These are phyloP conservation scores for Talaromyces ruber DNA, from an alignment of 495 filamentous ascomycete genomes.

Conservation along the genomic window DNA sequence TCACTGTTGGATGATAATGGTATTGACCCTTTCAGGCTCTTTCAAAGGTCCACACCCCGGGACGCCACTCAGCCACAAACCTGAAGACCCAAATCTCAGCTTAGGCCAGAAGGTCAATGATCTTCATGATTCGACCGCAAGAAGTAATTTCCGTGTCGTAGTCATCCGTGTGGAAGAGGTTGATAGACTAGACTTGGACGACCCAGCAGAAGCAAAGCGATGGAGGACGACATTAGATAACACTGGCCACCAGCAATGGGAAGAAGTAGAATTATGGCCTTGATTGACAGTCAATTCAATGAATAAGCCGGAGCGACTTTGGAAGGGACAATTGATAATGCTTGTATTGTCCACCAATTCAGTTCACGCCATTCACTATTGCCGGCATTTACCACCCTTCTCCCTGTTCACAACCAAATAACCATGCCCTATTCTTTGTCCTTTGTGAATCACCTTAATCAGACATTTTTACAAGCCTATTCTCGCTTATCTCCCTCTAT, in stretches of 20 bases:
- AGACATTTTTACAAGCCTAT: not conserved
- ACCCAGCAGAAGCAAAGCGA: slow-evolving; percentile 53
- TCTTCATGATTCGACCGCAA: slow-evolving; percentile 57
- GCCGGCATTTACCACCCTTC: not conserved
- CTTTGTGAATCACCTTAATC: not conserved
- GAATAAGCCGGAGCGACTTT: not conserved
- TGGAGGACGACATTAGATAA: slow-evolving; percentile 53
- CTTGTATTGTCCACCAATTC: not conserved
- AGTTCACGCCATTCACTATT: not conserved
- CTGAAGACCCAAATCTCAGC: slow-evolving; percentile 37
- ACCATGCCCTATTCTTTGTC: not conserved
- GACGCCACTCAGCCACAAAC: slow-evolving; percentile 36
- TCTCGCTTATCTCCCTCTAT: not conserved
- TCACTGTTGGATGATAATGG: slow-evolving; percentile 2
- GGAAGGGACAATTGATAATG: not conserved
- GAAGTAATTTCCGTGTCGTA: slow-evolving; percentile 77
- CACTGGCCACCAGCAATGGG: slow-evolving; percentile 49
- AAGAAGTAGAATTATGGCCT: slow-evolving; percentile 75
- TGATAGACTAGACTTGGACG: slow-evolving; percentile 65
- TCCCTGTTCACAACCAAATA: not conserved
- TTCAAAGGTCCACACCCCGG: slow-evolving; percentile 77
- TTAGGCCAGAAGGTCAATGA: slow-evolving; percentile 63
- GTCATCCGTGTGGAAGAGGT: slow-evolving; percentile 74
- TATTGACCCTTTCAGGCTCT: slow-evolving; percentile 31
- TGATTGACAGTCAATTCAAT: slow-evolving; percentile 22